Conservation (phyloP, 2,329 filamentous ascomycete genomes). For the Penicillium expansum region DNA sequence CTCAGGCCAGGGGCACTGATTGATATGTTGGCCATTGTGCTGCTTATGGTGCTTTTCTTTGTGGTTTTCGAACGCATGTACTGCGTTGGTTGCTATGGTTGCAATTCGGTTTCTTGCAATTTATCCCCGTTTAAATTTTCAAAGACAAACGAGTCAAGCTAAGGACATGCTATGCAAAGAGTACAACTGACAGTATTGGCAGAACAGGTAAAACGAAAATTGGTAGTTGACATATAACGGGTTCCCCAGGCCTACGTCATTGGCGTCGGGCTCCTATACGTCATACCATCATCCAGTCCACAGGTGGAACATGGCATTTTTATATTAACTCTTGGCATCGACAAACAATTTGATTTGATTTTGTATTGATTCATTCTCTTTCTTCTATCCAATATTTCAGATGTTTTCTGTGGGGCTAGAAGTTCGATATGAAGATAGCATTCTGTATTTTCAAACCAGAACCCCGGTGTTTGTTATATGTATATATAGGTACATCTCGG, state of each 20-base stretch:
- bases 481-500: no score
- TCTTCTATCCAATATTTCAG: not conserved
- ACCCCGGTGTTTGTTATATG: not conserved
- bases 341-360: not conserved
- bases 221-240: slow-evolving; percentile 8
- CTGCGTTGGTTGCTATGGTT: not conserved
- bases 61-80: not conserved
- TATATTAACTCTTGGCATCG: slow-evolving; percentile 8
- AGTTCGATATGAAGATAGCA: no score
- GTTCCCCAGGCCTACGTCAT: slow-evolving; percentile 11
- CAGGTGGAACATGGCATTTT: slow-evolving; percentile 5
- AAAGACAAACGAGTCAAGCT: not conserved
- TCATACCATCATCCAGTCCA: slow-evolving; percentile 16
- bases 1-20: slow-evolving; percentile 34
- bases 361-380: not conserved
- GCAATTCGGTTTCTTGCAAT: not conserved
- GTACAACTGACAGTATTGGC: not conserved
- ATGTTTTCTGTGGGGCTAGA: not conserved
- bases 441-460: no score
- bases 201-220: not conserved
- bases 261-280: slow-evolving; percentile 12
- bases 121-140: not conserved
- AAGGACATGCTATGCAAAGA: not conserved
- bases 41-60: not conserved
- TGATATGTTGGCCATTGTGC: slow-evolving; percentile 32